Evolutionary conservation across 106 monocot species (phyloP).

Genomic region (Triglochin maritima): DNA sequence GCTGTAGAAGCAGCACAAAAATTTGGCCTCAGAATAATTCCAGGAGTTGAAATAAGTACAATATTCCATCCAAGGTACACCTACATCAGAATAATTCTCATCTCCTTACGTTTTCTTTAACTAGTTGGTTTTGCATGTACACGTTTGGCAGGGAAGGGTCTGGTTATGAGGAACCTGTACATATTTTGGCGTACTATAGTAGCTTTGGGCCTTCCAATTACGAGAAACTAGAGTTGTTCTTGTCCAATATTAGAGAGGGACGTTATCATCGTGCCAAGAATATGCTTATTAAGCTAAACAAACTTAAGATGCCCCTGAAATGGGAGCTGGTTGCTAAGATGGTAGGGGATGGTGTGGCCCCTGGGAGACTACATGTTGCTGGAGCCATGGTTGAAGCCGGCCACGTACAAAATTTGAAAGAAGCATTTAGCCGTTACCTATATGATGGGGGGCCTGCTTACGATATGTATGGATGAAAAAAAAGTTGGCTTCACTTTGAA

Average conservation of each 20-base stretch:
- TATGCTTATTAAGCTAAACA: constrained; percentile 64
- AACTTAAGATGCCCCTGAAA: constrained; percentile 62
- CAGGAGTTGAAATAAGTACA: constrained; percentile 92
- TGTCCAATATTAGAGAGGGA: constrained; percentile 73
- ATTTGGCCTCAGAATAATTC: constrained; percentile 78
- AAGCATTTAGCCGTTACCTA: constrained; percentile 81
- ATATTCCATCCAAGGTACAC: constrained; percentile 50
- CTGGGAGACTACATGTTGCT: constrained; percentile 87
- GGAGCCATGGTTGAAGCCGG: constrained; percentile 91
- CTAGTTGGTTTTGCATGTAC: constrained; percentile 1
- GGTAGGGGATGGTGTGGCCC: constrained; percentile 90
- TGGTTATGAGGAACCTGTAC: constrained; percentile 57
- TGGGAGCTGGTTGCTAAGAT: constrained; percentile 79
- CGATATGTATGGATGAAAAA: constrained; percentile 24
- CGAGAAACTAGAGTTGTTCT: constrained; percentile 44
- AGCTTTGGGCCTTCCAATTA: constrained; percentile 53
- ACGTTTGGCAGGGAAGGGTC: constrained; percentile 28
- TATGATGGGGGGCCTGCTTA: constrained; percentile 95
- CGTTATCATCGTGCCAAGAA: constrained; percentile 67
- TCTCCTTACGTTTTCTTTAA: not conserved
- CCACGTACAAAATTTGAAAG: constrained; percentile 63
- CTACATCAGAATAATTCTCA: not conserved
- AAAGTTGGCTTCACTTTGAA: not conserved
- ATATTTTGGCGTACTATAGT: constrained; percentile 87
- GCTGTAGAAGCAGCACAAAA: constrained; percentile 49